Conservation (phyloP, 257 asterid species). For the Osmanthus fragrans region DNA sequence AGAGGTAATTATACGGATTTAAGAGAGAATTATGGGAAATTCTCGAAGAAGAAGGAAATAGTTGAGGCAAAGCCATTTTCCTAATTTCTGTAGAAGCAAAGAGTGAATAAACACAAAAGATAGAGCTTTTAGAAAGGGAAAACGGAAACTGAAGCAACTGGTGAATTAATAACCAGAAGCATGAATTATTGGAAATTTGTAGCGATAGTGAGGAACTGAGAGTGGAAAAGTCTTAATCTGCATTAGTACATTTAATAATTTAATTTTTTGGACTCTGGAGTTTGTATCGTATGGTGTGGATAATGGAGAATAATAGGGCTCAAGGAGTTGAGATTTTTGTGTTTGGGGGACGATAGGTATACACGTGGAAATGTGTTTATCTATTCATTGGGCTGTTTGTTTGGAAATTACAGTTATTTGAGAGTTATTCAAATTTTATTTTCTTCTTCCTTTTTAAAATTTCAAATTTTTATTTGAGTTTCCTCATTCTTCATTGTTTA, state of each 20-base stretch:
- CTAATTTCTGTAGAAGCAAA: slow-evolving; percentile 3
- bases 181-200: slow-evolving; percentile 16
- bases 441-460: too few relatives aligned
- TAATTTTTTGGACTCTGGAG: background rate
- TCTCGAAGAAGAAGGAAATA: slow-evolving; percentile 52
- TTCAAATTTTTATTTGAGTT: too few relatives aligned
- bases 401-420: too few relatives aligned
- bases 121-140: background rate
- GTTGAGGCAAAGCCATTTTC: slow-evolving; percentile 77
- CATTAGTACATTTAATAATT: background rate
- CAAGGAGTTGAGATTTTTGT: slow-evolving; percentile 30
- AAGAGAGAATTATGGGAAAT: slow-evolving; percentile 50
- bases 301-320: slow-evolving; percentile 21
- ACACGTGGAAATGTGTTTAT: slow-evolving; percentile 65
- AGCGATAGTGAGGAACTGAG: slow-evolving; percentile 22
- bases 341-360: slow-evolving; percentile 24
- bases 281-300: slow-evolving; percentile 14
- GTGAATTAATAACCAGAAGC: slow-evolving; percentile 4
- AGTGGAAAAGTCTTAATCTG: slow-evolving; percentile 14
- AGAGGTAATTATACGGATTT: slow-evolving; percentile 30
- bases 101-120: background rate
- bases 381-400: slow-evolving; percentile 11
- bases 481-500: too few relatives aligned
- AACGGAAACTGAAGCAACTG: background rate
- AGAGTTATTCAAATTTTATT: too few relatives aligned